These are phyloP conservation scores for Salvia sclarea DNA, from an alignment of 305 asterid genomes.

Conservation along the genomic window DNA sequence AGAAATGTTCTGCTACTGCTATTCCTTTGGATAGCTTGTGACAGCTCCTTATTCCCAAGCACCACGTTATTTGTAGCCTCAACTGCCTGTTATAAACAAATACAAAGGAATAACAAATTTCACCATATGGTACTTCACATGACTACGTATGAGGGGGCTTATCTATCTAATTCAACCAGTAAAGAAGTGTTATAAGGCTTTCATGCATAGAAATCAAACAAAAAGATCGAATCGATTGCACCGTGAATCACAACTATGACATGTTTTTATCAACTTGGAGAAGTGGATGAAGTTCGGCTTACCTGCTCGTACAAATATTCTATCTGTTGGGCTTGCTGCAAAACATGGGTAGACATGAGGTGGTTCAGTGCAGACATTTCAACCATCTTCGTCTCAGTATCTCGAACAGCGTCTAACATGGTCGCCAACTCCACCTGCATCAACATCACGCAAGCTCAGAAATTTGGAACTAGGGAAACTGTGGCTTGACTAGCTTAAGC, in stretches of 20 bases:
- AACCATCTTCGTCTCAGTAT: slow-evolving; percentile 91
- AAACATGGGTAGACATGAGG: slow-evolving; percentile 95
- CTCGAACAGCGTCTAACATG: slow-evolving; percentile 87
- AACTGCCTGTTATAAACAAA: slow-evolving; percentile 45
- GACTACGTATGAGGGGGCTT: slow-evolving; percentile 6
- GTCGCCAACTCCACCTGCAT: slow-evolving; percentile 73
- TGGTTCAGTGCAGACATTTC: slow-evolving; percentile 96
- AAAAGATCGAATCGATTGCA: background rate
- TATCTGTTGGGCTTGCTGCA: slow-evolving; percentile 92
- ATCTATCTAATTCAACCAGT: background rate
- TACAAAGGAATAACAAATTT: slow-evolving; percentile 6
- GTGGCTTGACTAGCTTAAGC: background rate
- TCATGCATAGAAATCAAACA: background rate
- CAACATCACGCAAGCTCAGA: slow-evolving; percentile 16
- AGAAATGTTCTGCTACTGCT: slow-evolving; percentile 89
- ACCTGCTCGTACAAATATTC: slow-evolving; percentile 90
- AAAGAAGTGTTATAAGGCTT: background rate
- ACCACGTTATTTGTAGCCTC: slow-evolving; percentile 88
- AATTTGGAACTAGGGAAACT: background rate
- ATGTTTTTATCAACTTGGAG: background rate
- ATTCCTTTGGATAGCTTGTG: slow-evolving; percentile 79
- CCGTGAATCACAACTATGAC: background rate
- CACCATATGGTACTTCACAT: background rate
- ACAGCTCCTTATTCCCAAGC: slow-evolving; percentile 81
- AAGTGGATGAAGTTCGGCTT: slow-evolving; percentile 23